Evolutionary conservation across 371 early-diverging fungal genomes (phyloP), one percentile per base, ranked within the genome.

Genomic region (Gilbertella persicaria): DNA sequence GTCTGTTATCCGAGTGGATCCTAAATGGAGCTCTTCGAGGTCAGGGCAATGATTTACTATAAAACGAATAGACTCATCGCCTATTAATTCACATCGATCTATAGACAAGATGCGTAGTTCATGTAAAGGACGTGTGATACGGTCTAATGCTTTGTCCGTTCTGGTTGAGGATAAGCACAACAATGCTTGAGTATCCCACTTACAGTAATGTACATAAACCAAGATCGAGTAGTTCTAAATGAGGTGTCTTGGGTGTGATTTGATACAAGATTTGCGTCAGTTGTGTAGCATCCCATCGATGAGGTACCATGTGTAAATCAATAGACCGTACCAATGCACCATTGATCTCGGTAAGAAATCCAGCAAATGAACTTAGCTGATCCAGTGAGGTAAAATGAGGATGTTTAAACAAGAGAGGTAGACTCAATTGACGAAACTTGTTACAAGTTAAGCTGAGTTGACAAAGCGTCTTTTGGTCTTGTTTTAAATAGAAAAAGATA

Each of bases 401-500:
- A 14, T 55, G 28, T 20, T 45, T 35, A 23, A 45, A 64, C n/a
- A 64, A 21, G 41, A 41, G 16, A 17, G 64, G 55, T 26, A 33
- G 12, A 3, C 51, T 20, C 10, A 47, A 2, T 0, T 40, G 45
- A 17, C 50, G 14, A 13, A 53, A 24, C 23, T 50, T 53, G 4
- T 33, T 44, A 19, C 47, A 64, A 3, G 45, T 42, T 16, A 7
- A 14, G 7, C 19, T 50, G 16, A 64, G 26, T 39, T 54, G 46
- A 20, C 29, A 5, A 5, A 64, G 23, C 20, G 51, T 12, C 4
- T 28, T 6, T 50, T 64, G 64, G 24, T 64, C 55, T 12, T 41
- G 28, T 26, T 46, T 54, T 33, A 64, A 36, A 10, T 64, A 28
- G 12, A 12, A 20, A 17, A 51, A 62, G 42, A 81, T 75, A 50